These are phyloP conservation scores for Bipolaris oryzae DNA, from an alignment of 2,329 filamentous ascomycete species.

Conservation along the genomic window DNA sequence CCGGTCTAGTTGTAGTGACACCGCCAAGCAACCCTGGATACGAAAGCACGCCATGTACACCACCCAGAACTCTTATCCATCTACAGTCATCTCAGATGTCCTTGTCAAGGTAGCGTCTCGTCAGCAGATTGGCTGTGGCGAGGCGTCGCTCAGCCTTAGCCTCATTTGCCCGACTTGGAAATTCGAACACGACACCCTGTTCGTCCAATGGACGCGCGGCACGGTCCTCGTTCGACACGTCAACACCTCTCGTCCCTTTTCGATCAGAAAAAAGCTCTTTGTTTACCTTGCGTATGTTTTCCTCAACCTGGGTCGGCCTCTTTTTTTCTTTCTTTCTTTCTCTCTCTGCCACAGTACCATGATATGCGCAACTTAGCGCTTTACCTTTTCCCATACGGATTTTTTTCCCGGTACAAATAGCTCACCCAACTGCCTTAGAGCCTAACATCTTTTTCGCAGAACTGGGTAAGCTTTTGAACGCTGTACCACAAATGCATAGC, in stretches of 20 bases:
- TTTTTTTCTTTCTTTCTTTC: neutral
- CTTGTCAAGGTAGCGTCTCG: conserved; percentile 1
- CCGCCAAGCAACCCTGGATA: conserved; percentile 22
- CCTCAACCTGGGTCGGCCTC: neutral
- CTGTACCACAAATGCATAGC: conserved; percentile 42
- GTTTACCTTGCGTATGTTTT: neutral
- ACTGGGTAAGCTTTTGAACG: conserved; percentile 1
- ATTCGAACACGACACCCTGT: conserved; percentile 23
- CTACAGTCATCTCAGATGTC: conserved; percentile 6
- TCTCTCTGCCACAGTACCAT: conserved; percentile 2
- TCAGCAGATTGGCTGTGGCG: conserved; percentile 10
- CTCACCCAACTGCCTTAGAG: neutral
- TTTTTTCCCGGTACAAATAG: neutral
- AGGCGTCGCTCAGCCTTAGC: conserved; percentile 14
- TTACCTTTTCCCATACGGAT: neutral
- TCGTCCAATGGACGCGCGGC: conserved; percentile 23
- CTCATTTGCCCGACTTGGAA: conserved; percentile 8
- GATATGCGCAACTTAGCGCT: conserved; percentile 1
- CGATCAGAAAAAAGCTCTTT: neutral
- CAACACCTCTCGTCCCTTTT: conserved; percentile 7
- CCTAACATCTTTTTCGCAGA: neutral
- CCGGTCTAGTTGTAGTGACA: conserved; percentile 26
- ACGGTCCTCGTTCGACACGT: conserved; percentile 14
- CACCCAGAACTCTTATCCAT: conserved; percentile 5
- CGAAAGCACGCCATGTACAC: conserved; percentile 21